Evolutionary conservation across 108 stramenopile genomes (phyloP), one percentile per base, ranked within the genome.

Genomic region (Pelagomonas calceolata): DNA sequence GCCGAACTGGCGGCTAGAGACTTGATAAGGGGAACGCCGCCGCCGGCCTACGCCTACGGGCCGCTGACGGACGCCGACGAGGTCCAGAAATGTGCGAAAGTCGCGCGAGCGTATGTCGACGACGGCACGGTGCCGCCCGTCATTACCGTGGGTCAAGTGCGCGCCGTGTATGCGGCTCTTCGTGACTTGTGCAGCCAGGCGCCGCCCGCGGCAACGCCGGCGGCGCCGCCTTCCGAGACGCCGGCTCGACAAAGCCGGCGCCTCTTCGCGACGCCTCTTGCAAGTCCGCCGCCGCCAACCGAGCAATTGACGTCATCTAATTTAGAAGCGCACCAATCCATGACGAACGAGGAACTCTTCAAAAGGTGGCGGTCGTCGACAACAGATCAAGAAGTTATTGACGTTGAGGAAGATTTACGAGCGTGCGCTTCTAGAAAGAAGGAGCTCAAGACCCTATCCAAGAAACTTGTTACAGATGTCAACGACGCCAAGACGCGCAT

Each of bases 1-100:
- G 32, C 36, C 32, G 80, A 81, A 65, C 74, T 81, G 16, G 76
- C 77, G 12, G 43, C 75, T 18, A 70, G 70, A 29, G 78, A 75
- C 64, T 7, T 75, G 31, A 63, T 75, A 29, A 7, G 26, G 32
- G 45, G 74, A 3, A 3, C 15, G 36, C 51, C 51, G 51, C 51
- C 14, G 51, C 51, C 51, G 51, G 51, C 14, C 51, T 60, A 60
- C 51, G 51, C 51, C 51, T 60, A 60, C 51, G 51, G 51, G 21
- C 51, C 21, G 21, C 5, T 12, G 39, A 43, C 39, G 39, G 39
- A 43, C 39, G 39, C 39, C 9, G 39, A 5, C 39, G 39, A 43
- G 39, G 39, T 43, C 39, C 9, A 71, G 15, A 63, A 32, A 4
- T 60, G 63, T 4, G 14, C 14, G n/a, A 12, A 29, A 0, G 43